Conservation (phyloP, 768 basidiomycete genomes). For the Lyophyllum semitale region DNA sequence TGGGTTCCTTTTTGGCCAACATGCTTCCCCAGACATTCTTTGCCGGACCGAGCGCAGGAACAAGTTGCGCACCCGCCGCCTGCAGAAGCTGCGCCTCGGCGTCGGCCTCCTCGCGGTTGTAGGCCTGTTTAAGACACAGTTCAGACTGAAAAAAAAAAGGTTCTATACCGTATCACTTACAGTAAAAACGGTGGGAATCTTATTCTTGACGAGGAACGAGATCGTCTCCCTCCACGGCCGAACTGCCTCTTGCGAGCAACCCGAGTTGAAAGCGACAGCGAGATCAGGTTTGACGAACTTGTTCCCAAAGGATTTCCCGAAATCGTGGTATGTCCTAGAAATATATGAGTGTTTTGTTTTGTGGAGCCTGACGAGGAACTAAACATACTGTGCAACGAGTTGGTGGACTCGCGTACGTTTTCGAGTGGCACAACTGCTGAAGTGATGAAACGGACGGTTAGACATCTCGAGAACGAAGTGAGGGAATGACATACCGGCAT, state of each 20-base stretch:
- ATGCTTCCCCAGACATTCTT: conserved; percentile 36
- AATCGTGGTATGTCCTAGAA: conserved; percentile 34
- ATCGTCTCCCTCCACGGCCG: conserved; percentile 28
- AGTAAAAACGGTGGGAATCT: conserved; percentile 34
- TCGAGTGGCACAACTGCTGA: conserved; percentile 25
- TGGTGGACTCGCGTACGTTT: conserved; percentile 27
- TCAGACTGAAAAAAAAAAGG: neutral
- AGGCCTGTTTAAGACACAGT: conserved; percentile 25
- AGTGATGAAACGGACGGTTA: neutral
- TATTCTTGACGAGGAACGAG: conserved; percentile 22
- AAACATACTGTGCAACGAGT: conserved; percentile 24
- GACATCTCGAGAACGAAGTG: neutral
- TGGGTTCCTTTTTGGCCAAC: conserved; percentile 27
- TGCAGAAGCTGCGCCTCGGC: conserved; percentile 25
- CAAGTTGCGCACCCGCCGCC: conserved; percentile 22
- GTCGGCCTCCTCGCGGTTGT: conserved; percentile 30
- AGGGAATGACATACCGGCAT: conserved; percentile 26
- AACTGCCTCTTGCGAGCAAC: conserved; percentile 22
- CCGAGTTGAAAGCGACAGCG: conserved; percentile 39
- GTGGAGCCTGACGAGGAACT: neutral
- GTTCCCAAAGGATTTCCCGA: conserved; percentile 13
- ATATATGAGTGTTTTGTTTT: neutral
- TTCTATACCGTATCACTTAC: conserved; percentile 16
- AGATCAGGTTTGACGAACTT: conserved; percentile 30
- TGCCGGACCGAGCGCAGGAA: conserved; percentile 25